Percentiles rank a stretch among this genome's conserved stretches.
Evolutionary conservation across 306 rosid species (phyloP).

Genomic region (Ammopiptanthus mongolicus): DNA sequence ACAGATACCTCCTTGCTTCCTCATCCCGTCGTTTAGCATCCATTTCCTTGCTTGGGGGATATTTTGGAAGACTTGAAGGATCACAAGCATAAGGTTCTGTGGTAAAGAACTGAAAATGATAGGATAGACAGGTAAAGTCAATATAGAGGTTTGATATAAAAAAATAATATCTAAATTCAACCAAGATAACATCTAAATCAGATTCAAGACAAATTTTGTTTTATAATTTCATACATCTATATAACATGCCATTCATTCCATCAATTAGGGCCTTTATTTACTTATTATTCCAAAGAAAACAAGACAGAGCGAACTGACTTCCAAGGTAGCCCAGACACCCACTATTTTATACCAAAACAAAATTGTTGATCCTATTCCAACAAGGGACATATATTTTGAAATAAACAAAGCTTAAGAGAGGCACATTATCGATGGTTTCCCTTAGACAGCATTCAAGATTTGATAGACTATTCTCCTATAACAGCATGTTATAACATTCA

Average conservation of each 20-base stretch:
- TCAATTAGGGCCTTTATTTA: not conserved
- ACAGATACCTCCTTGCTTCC: slow-evolving; percentile 67
- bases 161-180: slow-evolving; percentile 15
- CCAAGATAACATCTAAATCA: slow-evolving; percentile 11
- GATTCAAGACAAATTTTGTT: slow-evolving; percentile 15
- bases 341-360: slow-evolving; percentile 1
- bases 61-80: slow-evolving; percentile 87
- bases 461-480: not conserved
- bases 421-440: not conserved
- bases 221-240: not conserved
- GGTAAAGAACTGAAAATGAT: slow-evolving; percentile 66
- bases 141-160: not conserved
- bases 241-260: slow-evolving; percentile 2
- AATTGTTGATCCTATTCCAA: slow-evolving; percentile 16
- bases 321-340: not conserved
- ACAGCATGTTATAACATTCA: not conserved
- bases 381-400: not conserved
- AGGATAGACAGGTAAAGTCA: slow-evolving; percentile 20
- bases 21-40: slow-evolving; percentile 89
- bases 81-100: slow-evolving; percentile 87
- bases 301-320: not conserved
- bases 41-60: slow-evolving; percentile 92
- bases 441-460: slow-evolving; percentile 14
- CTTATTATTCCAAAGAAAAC: not conserved
- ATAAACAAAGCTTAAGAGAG: slow-evolving; percentile 4